phyloP scores from a whole-genome alignment of 495 filamentous ascomycete species.

The Aspergillus hancockii region DNA sequence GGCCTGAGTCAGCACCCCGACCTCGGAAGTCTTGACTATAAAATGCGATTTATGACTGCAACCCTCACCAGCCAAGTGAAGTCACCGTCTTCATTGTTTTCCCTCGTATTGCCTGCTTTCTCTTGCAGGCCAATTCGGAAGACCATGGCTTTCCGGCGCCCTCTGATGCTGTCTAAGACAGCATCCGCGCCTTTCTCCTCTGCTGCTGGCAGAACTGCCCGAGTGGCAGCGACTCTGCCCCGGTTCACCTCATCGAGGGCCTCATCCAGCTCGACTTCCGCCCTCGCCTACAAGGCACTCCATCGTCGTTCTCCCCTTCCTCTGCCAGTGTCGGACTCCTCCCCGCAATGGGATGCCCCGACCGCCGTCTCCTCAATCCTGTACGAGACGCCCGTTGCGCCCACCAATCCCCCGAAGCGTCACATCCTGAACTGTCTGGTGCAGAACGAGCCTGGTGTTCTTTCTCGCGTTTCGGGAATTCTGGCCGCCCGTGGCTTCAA shows the following conservation, averaged over 20 bases:
- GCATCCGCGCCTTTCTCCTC: conserved; percentile 41
- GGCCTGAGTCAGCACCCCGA: conserved; percentile 38
- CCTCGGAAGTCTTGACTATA: conserved; percentile 24
- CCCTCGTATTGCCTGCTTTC: conserved; percentile 13
- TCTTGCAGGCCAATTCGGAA: conserved; percentile 16
- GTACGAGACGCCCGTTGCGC: conserved; percentile 92
- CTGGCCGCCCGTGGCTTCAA: conserved; percentile 97
- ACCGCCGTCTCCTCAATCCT: conserved; percentile 97
- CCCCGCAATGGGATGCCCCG: conserved; percentile 87
- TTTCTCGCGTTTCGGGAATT: conserved; percentile 95
- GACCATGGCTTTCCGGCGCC: conserved; percentile 53
- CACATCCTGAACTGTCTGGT: conserved; percentile 98
- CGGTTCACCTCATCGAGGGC: conserved; percentile 38
- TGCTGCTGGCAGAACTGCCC: conserved; percentile 32
- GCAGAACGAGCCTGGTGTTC: conserved; percentile 96
- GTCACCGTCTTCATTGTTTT: conserved; percentile 1
- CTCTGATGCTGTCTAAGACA: conserved; percentile 41
- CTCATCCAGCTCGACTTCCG: conserved; percentile 73
- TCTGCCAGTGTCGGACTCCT: conserved; percentile 72
- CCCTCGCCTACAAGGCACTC: conserved; percentile 95
- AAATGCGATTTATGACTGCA: conserved; percentile 1
- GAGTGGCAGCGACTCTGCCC: conserved; percentile 37
- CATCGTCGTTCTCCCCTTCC: conserved; percentile 82
- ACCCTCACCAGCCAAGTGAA: conserved; percentile 1
- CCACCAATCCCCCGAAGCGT: conserved; percentile 80